Evolutionary conservation across 208 protist species (phyloP).

Genomic region (Naegleria fowleri): DNA sequence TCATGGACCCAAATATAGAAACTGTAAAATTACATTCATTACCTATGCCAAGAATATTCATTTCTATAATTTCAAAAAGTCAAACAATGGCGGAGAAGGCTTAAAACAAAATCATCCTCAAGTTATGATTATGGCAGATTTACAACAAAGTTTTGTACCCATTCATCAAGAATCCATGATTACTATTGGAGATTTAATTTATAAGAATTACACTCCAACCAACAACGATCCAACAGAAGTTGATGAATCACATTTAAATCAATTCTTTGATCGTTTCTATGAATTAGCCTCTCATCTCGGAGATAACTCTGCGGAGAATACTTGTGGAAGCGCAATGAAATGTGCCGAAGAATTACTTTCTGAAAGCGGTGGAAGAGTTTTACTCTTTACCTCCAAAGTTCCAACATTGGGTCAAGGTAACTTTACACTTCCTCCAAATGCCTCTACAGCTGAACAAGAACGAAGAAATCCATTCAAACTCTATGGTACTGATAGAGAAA

Average conservation of each 20-base stretch:
- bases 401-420: conserved; percentile 5
- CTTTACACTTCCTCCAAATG: neutral
- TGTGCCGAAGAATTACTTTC: neutral
- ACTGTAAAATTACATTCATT: neutral
- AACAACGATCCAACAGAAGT: neutral
- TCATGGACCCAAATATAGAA: neutral
- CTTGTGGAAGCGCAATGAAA: neutral
- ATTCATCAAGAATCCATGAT: neutral
- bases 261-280: neutral
- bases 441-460: neutral
- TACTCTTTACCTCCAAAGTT: neutral
- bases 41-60: neutral
- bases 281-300: neutral
- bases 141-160: neutral
- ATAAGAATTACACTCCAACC: neutral
- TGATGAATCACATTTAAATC: neutral
- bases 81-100: neutral
- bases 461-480: neutral
- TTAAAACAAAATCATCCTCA: conserved; percentile 14
- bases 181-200: neutral
- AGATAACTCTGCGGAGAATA: neutral
- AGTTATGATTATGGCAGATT: neutral
- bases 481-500: conserved; percentile 6
- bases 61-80: conserved; percentile 4
- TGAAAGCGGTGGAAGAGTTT: conserved; percentile 3